Evolutionary conservation across 2,329 filamentous ascomycete genomes (phyloP).

Genomic region (Myriosclerotinia duriaeana): DNA sequence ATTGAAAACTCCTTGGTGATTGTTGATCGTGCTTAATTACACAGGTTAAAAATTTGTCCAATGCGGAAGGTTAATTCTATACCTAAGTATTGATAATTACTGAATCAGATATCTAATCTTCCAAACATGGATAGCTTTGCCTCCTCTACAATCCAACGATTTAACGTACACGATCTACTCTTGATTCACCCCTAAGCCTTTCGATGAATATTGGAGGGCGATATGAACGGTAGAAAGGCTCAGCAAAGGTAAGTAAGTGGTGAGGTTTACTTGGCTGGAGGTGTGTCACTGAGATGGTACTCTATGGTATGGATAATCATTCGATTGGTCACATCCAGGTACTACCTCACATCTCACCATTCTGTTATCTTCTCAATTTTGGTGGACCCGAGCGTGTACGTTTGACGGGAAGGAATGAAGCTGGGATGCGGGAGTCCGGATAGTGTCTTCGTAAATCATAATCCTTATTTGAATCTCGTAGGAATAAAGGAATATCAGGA

Average conservation of each 20-base stretch:
- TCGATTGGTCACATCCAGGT: constrained; percentile 14
- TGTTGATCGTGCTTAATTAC: constrained; percentile 3
- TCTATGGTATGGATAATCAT: constrained; percentile 7
- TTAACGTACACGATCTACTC: background rate
- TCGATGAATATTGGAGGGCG: background rate
- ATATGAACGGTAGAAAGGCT: background rate
- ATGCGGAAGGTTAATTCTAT: background rate
- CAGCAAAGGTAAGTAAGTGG: background rate
- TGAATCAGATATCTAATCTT: background rate
- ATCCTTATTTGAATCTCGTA: background rate
- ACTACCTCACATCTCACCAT: background rate
- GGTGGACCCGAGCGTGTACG: constrained; percentile 11
- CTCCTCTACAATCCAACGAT: constrained; percentile 7
- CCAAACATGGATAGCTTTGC: constrained; percentile 6
- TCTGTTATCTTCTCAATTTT: constrained; percentile 16
- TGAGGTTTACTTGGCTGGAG: background rate
- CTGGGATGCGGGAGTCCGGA: constrained; percentile 9
- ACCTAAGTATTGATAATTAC: background rate
- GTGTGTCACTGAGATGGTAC: constrained; percentile 12
- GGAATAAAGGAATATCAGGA: constrained; percentile 10
- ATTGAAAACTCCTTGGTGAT: background rate
- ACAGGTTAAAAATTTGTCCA: background rate
- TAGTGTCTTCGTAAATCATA: constrained; percentile 1
- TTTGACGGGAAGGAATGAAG: constrained; percentile 16
- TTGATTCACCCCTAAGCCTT: background rate